Conservation (phyloP, 2,329 filamentous ascomycete genomes). For the Xenosphaeropsis pyriputrescens region DNA sequence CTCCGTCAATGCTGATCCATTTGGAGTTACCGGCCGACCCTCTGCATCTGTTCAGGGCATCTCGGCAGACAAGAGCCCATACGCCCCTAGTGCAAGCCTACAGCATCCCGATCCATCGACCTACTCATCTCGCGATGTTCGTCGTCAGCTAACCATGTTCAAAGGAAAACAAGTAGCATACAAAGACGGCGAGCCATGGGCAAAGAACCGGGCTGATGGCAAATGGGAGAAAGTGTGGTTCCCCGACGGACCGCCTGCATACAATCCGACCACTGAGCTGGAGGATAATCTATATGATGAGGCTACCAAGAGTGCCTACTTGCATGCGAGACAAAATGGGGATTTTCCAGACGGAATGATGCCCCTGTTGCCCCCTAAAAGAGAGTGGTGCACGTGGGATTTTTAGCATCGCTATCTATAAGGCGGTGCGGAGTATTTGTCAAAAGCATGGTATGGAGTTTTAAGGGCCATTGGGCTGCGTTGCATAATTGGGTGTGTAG, state of each 20-base stretch:
- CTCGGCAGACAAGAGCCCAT: conserved; percentile 1
- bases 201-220: conserved; percentile 31
- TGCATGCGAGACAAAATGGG: conserved; percentile 47
- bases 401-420: conserved; percentile 31
- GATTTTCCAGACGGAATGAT: conserved; percentile 56
- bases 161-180: conserved; percentile 51
- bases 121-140: conserved; percentile 9
- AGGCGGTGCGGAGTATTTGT: neutral
- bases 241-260: conserved; percentile 51
- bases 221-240: conserved; percentile 56
- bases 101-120: conserved; percentile 5
- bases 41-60: no score
- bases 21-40: neutral
- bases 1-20: neutral
- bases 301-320: conserved; percentile 47
- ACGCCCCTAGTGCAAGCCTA: conserved; percentile 1
- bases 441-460: no score
- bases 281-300: conserved; percentile 41
- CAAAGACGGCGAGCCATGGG: conserved; percentile 32
- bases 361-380: conserved; percentile 63
- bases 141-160: conserved; percentile 35
- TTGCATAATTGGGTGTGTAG: no score
- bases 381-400: conserved; percentile 62
- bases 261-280: conserved; percentile 48
- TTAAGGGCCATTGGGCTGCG: no score